Percentiles rank a stretch among this genome's conserved stretches.
Conservation (phyloP, 371 early-diverging fungal genomes). For the Rhizomucor miehei region DNA sequence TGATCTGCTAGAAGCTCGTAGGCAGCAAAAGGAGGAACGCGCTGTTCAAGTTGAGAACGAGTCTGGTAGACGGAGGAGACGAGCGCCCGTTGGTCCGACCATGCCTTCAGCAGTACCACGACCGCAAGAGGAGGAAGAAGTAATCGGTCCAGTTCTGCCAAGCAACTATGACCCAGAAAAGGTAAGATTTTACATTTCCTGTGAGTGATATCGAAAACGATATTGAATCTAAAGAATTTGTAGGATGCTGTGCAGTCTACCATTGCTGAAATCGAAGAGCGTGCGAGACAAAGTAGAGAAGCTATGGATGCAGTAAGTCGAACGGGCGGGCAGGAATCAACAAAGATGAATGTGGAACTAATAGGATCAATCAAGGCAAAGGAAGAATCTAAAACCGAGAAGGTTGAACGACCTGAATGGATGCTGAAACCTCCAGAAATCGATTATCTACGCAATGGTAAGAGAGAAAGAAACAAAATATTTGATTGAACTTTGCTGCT, state of each 20-base stretch:
- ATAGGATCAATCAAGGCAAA: slow-evolving; percentile 2
- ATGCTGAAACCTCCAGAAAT: slow-evolving; percentile 68
- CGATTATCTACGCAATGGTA: slow-evolving; percentile 48
- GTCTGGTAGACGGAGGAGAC: slow-evolving; percentile 17
- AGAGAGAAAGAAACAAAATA: background rate
- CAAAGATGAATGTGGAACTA: too few species aligned
- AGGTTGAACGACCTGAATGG: slow-evolving; percentile 61
- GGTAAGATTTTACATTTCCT: slow-evolving; percentile 17
- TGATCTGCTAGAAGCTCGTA: slow-evolving; percentile 46
- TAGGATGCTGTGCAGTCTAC: slow-evolving; percentile 29
- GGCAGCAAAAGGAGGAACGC: slow-evolving; percentile 7
- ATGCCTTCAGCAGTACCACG: slow-evolving; percentile 21
- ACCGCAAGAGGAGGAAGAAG: slow-evolving; percentile 40
- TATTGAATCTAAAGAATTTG: slow-evolving; percentile 3
- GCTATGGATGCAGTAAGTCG: slow-evolving; percentile 30
- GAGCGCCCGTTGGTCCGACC: slow-evolving; percentile 44
- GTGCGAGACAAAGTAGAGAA: slow-evolving; percentile 33
- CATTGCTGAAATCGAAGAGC: slow-evolving; percentile 31
- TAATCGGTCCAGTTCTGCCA: slow-evolving; percentile 55
- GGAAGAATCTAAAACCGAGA: slow-evolving; percentile 20
- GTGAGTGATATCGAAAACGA: slow-evolving; percentile 15
- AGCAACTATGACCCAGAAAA: slow-evolving; percentile 36
- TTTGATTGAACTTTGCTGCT: background rate
- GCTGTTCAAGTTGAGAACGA: background rate
- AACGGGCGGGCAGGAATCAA: background rate